Evolutionary conservation across 306 rosid genomes (phyloP).

Genomic region (Rosa lucieae): DNA sequence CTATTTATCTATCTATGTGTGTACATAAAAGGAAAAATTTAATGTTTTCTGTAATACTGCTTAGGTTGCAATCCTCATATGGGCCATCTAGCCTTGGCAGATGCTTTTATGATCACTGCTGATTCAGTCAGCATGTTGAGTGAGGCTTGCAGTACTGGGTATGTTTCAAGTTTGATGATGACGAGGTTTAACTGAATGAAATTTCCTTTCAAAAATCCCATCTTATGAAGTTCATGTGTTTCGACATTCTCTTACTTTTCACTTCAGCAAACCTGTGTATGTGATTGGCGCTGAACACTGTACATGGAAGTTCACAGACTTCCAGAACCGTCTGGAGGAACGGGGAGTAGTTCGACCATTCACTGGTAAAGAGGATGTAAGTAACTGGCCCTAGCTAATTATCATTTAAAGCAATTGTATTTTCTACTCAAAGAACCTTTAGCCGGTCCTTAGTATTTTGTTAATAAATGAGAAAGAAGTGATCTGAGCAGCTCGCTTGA

Average conservation of each 20-base stretch:
- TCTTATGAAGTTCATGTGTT: conserved; percentile 19
- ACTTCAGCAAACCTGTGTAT: conserved; percentile 81
- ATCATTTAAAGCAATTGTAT: neutral
- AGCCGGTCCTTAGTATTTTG: neutral
- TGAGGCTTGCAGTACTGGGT: conserved; percentile 96
- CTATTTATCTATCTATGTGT: neutral
- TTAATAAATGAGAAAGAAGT: neutral
- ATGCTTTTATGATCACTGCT: conserved; percentile 88
- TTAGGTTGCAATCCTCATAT: conserved; percentile 79
- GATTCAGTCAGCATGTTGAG: conserved; percentile 96
- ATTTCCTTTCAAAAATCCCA: neutral
- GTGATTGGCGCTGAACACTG: conserved; percentile 75
- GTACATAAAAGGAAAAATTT: neutral
- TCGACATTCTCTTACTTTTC: conserved; percentile 10
- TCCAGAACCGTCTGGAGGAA: conserved; percentile 64
- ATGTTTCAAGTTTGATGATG: conserved; percentile 38
- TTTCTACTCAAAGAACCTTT: neutral
- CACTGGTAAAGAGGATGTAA: conserved; percentile 78
- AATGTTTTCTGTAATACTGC: conserved; percentile 6
- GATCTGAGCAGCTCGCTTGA: conserved; percentile 2
- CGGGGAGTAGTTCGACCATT: conserved; percentile 69
- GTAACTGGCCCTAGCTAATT: conserved; percentile 27
- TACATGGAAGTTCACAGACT: conserved; percentile 89
- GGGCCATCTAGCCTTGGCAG: conserved; percentile 86
- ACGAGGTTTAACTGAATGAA: neutral